phyloP scores from a whole-genome alignment of 2,329 filamentous ascomycete species.

The Neofusicoccum sp. region DNA sequence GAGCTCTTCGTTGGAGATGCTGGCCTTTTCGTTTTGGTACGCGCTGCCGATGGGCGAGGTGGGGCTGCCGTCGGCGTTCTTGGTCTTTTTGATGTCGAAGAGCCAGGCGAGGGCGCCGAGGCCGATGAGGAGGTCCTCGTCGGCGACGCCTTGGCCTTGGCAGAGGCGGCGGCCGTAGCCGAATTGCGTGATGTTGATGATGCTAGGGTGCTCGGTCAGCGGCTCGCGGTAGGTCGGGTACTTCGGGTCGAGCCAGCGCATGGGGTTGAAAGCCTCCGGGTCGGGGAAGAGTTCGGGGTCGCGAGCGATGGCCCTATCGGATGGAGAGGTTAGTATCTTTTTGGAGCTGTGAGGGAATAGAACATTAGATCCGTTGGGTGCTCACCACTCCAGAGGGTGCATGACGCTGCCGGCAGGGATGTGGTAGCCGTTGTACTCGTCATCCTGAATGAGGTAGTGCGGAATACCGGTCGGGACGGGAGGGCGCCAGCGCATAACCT shows the following conservation, averaged over 20 bases:
- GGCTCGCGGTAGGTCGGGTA: conserved; percentile 56
- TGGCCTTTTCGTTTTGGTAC: conserved; percentile 33
- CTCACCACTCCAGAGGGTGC: conserved; percentile 45
- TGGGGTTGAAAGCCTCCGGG: conserved; percentile 52
- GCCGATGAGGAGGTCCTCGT: conserved; percentile 42
- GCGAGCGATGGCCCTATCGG: conserved; percentile 53
- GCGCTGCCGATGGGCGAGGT: conserved; percentile 21
- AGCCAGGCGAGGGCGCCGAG: conserved; percentile 47
- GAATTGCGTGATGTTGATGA: conserved; percentile 55
- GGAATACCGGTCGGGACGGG: conserved; percentile 50
- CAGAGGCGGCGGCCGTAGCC: conserved; percentile 54
- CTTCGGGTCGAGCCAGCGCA: conserved; percentile 52
- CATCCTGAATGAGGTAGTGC: conserved; percentile 54
- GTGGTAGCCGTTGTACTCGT: conserved; percentile 56
- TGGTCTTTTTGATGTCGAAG: conserved; percentile 38
- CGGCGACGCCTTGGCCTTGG: conserved; percentile 43
- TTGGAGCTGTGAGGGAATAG: not conserved
- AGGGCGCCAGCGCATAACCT: conserved; percentile 46
- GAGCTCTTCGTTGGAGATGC: conserved; percentile 37
- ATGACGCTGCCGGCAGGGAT: conserved; percentile 56
- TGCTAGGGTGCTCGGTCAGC: conserved; percentile 51
- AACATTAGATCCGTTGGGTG: not conserved
- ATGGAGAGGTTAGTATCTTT: conserved; percentile 21
- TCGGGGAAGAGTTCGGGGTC: conserved; percentile 53
- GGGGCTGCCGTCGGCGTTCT: not conserved